Evolutionary conservation across 441 rosid species (phyloP).

Genomic region (Pelargonium citronellum): DNA sequence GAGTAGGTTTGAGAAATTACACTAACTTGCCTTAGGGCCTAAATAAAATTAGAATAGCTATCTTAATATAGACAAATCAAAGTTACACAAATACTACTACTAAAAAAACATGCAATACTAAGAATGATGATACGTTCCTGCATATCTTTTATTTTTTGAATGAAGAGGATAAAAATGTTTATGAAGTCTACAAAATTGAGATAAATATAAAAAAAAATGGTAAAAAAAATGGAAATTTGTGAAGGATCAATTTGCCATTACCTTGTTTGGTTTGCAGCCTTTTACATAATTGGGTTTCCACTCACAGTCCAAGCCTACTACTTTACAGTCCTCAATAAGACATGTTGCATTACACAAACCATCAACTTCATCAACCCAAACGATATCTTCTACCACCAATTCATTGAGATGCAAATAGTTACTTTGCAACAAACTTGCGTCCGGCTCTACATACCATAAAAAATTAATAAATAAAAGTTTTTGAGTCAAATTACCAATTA

Average conservation of each 20-base stretch:
- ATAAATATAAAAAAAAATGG: not conserved
- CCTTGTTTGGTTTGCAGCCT: slow-evolving; percentile 77
- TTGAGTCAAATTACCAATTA: not conserved
- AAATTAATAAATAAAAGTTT: slow-evolving; percentile 8
- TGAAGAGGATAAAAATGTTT: not conserved
- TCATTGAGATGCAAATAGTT: slow-evolving; percentile 59
- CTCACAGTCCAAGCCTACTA: slow-evolving; percentile 85
- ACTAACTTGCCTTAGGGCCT: not conserved
- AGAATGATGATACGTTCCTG: too few relatives aligned
- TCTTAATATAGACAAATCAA: slow-evolving; percentile 1
- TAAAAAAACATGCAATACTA: too few relatives aligned
- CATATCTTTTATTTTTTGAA: too few relatives aligned
- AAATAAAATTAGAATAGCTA: not conserved
- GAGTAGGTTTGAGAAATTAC: not conserved
- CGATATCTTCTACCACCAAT: slow-evolving; percentile 49
- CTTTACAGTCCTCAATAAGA: slow-evolving; percentile 60
- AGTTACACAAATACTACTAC: not conserved
- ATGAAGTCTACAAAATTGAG: not conserved
- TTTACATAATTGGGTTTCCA: slow-evolving; percentile 84
- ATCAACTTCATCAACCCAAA: slow-evolving; percentile 71
- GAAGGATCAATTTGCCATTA: slow-evolving; percentile 20
- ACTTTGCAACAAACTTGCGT: slow-evolving; percentile 32
- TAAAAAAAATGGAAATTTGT: slow-evolving; percentile 14
- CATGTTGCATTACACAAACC: slow-evolving; percentile 46
- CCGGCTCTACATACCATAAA: slow-evolving; percentile 43